Base-by-base conservation (phyloP, 192 early-diverging fungal genomes). In the Dissophora ornata region DNA sequence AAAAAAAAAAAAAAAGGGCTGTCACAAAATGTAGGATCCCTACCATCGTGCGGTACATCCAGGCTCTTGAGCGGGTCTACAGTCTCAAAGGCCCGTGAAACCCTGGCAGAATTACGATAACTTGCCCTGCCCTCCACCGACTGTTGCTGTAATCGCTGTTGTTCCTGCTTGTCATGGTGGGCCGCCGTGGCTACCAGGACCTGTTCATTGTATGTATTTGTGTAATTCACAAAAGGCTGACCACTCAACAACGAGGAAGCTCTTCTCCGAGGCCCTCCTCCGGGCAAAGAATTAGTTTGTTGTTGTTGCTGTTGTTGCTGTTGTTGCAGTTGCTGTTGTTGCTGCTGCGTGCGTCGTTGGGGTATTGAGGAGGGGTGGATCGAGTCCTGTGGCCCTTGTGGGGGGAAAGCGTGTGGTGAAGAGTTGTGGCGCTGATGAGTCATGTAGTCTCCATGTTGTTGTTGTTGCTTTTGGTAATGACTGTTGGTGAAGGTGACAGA, bases 401-500 rank as follows among this genome's bases (percentile, higher is more conserved):
- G 12, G 18, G 56, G 22, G 22, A 59, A 73, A 19, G 61, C 47
- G 7, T 64, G 46, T 3, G 70, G 62, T 11, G 70, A 61, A 13
- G 62, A 61, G 13, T 19, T 15, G 8, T 67, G 63, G 22, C 51
- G 55, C 11, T 75, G 62, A 48, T 75, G 71, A 45, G 57, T 33
- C 49, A 51, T 32, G 47, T 74, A 65, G 22, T 41, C 41, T 1
- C 32, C 11, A n/a, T 38, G 18, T 15, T 42, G 56, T 1, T 70
- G 41, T 9, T 63, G 59, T 8, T 69, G 48, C 10, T 59, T 48
- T 16, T 42, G 56, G 3, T 70, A 30, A 15, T 48, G 61, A 30
- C 12, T 64, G 45, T 75, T 75, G 38, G 73, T 77, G 47, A 67
- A 77, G 24, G 73, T 77, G 24, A 77, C 58, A 13, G 73, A 59